Conservation (phyloP, 768 basidiomycete genomes). For the Russula sp. region DNA sequence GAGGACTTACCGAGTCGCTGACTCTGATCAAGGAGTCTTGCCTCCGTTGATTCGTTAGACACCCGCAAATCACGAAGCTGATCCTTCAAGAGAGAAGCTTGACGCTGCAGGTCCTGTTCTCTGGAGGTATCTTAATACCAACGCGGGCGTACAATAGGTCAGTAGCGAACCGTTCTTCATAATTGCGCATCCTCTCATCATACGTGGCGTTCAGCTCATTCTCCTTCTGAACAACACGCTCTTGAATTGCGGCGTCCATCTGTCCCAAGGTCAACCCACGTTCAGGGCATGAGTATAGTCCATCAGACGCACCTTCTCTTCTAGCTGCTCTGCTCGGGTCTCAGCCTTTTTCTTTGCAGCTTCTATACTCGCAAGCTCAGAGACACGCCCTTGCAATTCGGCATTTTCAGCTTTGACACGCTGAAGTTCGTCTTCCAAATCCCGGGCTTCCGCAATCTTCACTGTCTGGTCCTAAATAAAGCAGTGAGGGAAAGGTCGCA, state of each 20-base stretch:
- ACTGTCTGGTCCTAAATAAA: slow-evolving; percentile 81
- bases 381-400: slow-evolving; percentile 64
- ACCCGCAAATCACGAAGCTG: slow-evolving; percentile 87
- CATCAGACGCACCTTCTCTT: slow-evolving; percentile 58
- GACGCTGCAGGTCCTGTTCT: slow-evolving; percentile 91
- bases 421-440: slow-evolving; percentile 68
- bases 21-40: slow-evolving; percentile 84
- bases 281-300: not conserved
- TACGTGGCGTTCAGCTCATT: slow-evolving; percentile 96
- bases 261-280: slow-evolving; percentile 29
- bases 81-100: slow-evolving; percentile 77
- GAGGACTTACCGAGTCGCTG: slow-evolving; percentile 70
- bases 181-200: slow-evolving; percentile 92
- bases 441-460: slow-evolving; percentile 73
- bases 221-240: slow-evolving; percentile 87
- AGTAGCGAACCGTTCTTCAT: slow-evolving; percentile 77
- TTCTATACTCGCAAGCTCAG: slow-evolving; percentile 59
- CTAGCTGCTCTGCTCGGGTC: slow-evolving; percentile 65
- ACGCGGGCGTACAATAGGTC: not conserved
- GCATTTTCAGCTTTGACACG: slow-evolving; percentile 76
- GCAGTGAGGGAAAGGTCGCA: not conserved
- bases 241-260: slow-evolving; percentile 94
- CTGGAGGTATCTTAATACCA: slow-evolving; percentile 36
- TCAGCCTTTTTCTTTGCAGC: slow-evolving; percentile 73
- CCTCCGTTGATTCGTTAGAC: slow-evolving; percentile 90